A percentile compares a stretch with the other conserved stretches of the same genome.
phyloP scores from a whole-genome alignment of 495 filamentous ascomycete genomes.

The Peziza echinospora region DNA sequence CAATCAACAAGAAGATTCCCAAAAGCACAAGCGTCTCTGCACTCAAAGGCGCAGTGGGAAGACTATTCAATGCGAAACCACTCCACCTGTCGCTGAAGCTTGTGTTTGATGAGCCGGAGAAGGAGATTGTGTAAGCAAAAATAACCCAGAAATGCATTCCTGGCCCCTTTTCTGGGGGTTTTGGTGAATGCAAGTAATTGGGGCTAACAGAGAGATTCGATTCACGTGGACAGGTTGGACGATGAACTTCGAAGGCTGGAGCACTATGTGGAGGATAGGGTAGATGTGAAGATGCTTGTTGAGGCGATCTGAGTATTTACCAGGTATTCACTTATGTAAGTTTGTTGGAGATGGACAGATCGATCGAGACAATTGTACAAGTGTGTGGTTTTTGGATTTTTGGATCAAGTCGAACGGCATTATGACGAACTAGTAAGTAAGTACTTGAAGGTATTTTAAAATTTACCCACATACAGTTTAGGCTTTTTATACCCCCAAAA shows the following conservation, averaged over 20 bases:
- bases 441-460: no score
- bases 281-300: conserved; percentile 45
- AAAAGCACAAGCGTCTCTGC: conserved; percentile 56
- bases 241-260: conserved; percentile 64
- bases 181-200: no score
- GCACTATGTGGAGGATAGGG: conserved; percentile 48
- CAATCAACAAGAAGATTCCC: conserved; percentile 38
- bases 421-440: no score
- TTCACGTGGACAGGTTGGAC: conserved; percentile 37
- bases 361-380: no score
- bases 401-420: no score
- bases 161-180: no score
- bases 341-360: no score
- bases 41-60: conserved; percentile 54
- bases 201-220: no score
- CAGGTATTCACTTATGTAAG: no score
- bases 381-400: no score
- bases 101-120: conserved; percentile 61
- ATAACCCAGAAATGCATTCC: neutral
- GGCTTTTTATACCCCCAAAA: no score
- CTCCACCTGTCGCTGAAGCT: conserved; percentile 38
- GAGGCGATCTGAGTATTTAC: conserved; percentile 23
- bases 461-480: no score
- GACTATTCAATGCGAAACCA: conserved; percentile 42
- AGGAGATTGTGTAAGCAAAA: conserved; percentile 18